Evolutionary conservation across 2,329 filamentous ascomycete species (phyloP).

Genomic region (Colletotrichum cuscutae): DNA sequence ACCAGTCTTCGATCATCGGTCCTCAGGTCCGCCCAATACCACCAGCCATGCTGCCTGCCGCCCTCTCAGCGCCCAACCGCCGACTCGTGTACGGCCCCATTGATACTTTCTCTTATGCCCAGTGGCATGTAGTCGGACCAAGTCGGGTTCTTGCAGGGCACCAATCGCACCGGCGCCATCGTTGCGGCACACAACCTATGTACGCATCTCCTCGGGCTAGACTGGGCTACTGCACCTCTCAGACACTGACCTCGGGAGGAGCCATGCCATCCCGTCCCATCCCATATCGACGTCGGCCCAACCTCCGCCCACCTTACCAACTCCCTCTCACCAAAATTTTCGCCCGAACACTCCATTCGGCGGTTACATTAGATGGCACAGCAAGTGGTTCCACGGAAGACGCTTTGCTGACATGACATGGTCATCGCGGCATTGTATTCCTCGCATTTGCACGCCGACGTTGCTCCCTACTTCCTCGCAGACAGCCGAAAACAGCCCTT

Average conservation of each 20-base stretch:
- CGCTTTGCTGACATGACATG: constrained; percentile 9
- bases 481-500: background rate
- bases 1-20: background rate
- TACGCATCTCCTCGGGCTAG: constrained; percentile 16
- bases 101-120: background rate
- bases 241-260: constrained; percentile 31
- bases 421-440: background rate
- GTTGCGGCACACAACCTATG: background rate
- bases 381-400: background rate
- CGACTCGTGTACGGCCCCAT: background rate
- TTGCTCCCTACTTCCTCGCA: background rate
- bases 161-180: constrained; percentile 9
- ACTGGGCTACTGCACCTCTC: constrained; percentile 27
- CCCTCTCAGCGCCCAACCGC: constrained; percentile 25
- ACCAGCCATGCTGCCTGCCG: constrained; percentile 19
- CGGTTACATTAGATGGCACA: background rate
- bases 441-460: background rate
- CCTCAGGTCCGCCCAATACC: background rate
- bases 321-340: background rate
- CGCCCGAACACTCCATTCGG: background rate
- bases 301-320: constrained; percentile 14
- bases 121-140: constrained; percentile 24
- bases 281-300: constrained; percentile 15
- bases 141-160: constrained; percentile 24
- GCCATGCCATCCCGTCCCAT: constrained; percentile 30